Base-by-base conservation (phyloP, 108 stramenopile genomes). In the Stephanodiscus triporus region DNA sequence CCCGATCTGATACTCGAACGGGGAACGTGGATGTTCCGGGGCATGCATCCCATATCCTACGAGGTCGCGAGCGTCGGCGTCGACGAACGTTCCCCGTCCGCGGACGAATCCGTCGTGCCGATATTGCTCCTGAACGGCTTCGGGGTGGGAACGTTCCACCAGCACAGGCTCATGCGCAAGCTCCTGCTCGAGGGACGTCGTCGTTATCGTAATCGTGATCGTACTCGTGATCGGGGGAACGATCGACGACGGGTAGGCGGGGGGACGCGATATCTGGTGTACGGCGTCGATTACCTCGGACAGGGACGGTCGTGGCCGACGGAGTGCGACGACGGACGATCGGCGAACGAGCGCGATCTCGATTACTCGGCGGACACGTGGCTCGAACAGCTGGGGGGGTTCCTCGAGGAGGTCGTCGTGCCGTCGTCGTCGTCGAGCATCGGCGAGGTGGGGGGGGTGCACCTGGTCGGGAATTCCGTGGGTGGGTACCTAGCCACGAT, bases 141-240 rank as follows among this genome's bases (percentile, higher is more conserved):
- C 63, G 94, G 94, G 23, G 94, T 95, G 3, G 94, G 91, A n/a
- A 81, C 87, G 34, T 92, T 91, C 68, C 94, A 95, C 72, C 94
- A 95, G 59, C 86, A 92, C 68, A 75, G 90, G n/a, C 71, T 95
- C n/a, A 86, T 93, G 66, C 77, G 68, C 53, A 59, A 76, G 17
- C 40, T 87, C 0, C 9, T 48, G 0, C 17, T 59, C 20, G 36
- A 73, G n/a, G 71, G 32, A 1, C 59, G 61, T 47, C 37, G 14
- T 27, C 73, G 32, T 27, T 63, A 45, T 57, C 47, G 22, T 57
- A n/a, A n/a, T n/a, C n/a, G n/a, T n/a, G n/a, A n/a, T n/a, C n/a
- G n/a, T n/a, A n/a, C n/a, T n/a, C n/a, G n/a, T n/a, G n/a, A n/a
- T n/a, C n/a, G n/a, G n/a, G n/a, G n/a, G n/a, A n/a, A n/a, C n/a